Conservation (phyloP, 805 yeast species). For the Suhomyces canberraensis region DNA sequence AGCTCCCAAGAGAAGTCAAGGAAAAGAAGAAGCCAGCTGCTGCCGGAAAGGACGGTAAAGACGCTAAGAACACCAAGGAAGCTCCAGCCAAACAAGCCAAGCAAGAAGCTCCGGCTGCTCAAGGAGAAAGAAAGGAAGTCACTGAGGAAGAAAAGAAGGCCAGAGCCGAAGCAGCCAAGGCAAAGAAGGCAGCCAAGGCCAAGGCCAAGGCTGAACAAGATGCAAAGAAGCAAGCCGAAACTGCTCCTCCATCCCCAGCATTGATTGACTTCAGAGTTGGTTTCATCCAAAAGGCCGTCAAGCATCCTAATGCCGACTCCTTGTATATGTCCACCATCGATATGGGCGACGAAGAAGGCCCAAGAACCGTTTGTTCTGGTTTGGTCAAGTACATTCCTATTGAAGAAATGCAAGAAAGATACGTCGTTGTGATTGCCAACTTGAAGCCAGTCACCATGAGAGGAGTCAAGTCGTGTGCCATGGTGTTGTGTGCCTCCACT, state of each 20-base stretch:
- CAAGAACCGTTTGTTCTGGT: conserved; percentile 98
- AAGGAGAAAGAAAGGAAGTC: conserved; percentile 21
- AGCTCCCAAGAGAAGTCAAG: conserved; percentile 72
- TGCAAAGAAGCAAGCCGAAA: conserved; percentile 46
- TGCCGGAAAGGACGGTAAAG: conserved; percentile 11
- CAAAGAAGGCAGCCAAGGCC: conserved; percentile 60
- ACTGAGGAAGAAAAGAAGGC: conserved; percentile 44
- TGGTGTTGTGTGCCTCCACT: conserved; percentile 93
- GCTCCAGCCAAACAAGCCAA: conserved; percentile 24
- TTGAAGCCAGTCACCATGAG: conserved; percentile 98
- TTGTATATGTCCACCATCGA: conserved; percentile 95
- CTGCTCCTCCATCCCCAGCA: conserved; percentile 70
- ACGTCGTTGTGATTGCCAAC: conserved; percentile 89
- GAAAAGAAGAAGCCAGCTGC: conserved; percentile 49
- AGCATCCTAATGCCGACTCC: conserved; percentile 97
- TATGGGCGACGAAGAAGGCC: conserved; percentile 94
- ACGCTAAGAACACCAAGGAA: conserved; percentile 33
- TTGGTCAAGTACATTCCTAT: conserved; percentile 83
- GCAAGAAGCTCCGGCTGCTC: conserved; percentile 11
- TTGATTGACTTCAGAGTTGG: conserved; percentile 93
- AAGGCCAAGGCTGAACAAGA: conserved; percentile 51
- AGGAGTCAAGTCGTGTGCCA: conserved; percentile 91
- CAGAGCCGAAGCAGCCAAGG: conserved; percentile 58
- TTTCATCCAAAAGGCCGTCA: conserved; percentile 90
- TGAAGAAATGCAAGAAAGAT: conserved; percentile 94